Conservation (phyloP, 768 basidiomycete genomes). For the Erythrobasidium yunnanense region DNA sequence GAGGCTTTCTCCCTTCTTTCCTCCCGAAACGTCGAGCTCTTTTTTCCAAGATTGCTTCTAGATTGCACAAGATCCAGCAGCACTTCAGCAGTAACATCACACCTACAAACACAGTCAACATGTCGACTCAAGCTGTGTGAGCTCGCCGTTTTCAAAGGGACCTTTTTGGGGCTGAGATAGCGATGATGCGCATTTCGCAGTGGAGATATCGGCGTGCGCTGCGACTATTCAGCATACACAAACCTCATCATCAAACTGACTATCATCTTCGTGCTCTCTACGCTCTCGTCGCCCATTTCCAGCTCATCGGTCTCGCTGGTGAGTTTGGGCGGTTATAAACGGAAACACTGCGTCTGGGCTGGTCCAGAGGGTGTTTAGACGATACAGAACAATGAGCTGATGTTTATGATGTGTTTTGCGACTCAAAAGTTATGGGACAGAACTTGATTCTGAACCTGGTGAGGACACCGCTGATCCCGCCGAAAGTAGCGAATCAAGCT, state of each 20-base stretch:
- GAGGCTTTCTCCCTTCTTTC: too few relatives aligned
- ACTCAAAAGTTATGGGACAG: constrained; percentile 32
- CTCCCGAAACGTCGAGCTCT: too few relatives aligned
- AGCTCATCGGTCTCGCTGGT: constrained; percentile 39
- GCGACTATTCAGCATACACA: not conserved
- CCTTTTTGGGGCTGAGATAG: too few relatives aligned
- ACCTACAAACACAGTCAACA: too few relatives aligned
- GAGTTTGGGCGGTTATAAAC: constrained; percentile 21
- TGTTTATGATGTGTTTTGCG: not conserved
- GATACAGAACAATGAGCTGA: not conserved
- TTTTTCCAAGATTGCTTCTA: not conserved
- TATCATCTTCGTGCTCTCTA: not conserved
- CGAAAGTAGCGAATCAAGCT: constrained; percentile 1
- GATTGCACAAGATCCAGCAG: not conserved
- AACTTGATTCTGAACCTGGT: constrained; percentile 37
- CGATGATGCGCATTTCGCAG: constrained; percentile 27
- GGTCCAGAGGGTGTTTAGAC: too few relatives aligned
- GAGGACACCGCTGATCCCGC: not conserved
- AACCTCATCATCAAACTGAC: not conserved
- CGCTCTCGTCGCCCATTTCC: too few relatives aligned
- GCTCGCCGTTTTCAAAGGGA: too few relatives aligned
- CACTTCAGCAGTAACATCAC: constrained; percentile 8
- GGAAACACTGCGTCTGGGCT: too few relatives aligned
- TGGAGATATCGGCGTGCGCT: constrained; percentile 36
- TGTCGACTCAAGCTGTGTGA: not conserved